Evolutionary conservation across 164 flowering plant species (phyloP), one percentile per base, ranked within the genome.

Genomic region (Euptelea pleiosperma): DNA sequence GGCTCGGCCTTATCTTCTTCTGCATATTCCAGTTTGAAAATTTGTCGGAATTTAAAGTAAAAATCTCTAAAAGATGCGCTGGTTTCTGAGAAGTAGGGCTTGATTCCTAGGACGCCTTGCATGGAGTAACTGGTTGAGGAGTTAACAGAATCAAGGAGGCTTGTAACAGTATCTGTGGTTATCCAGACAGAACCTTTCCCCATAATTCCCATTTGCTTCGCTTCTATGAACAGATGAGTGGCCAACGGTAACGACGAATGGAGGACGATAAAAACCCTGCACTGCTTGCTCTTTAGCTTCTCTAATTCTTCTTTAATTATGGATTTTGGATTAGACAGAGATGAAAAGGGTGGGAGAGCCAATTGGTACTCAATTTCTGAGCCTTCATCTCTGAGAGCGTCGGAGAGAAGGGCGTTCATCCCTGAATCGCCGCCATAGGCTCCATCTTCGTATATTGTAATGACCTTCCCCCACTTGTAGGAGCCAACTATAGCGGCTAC

Each of bases 371-470:
- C 76, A 35, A 72, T 57, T 19, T 64, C 57, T 0, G 67, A 44
- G 11, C 66, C 70, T 3, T 60, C 53, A 26, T 26, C 39, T 30
- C n/a, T 33, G 19, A 72, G 66, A 6, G 73, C 73, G 3, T 59
- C 47, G 5, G 71, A 57, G 1, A 69, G 62, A 19, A 62, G 59
- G n/a, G 55, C 9, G 4, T 61, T 16, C 15, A 24, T 16, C 8
- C 61, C 72, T n/a, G 60, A 36, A 44, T 57, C 46, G 26, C 39
- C 51, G 41, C 47, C 63, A 44, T 35, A 62, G 14, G 42, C 29
- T 15, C 63, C 72, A 21, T 75, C 77, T 56, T 79, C 83, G 29
- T 73, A 75, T 11, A 79, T 55, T 25, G 40, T 52, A 3, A 68
- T 47, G 18, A 71, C 71, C 26, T 49, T 39, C 33, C 36, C 10